Evolutionary conservation across 768 basidiomycete genomes (phyloP), one percentile per base, ranked within the genome.

Genomic region (Fomitopsis serialis): DNA sequence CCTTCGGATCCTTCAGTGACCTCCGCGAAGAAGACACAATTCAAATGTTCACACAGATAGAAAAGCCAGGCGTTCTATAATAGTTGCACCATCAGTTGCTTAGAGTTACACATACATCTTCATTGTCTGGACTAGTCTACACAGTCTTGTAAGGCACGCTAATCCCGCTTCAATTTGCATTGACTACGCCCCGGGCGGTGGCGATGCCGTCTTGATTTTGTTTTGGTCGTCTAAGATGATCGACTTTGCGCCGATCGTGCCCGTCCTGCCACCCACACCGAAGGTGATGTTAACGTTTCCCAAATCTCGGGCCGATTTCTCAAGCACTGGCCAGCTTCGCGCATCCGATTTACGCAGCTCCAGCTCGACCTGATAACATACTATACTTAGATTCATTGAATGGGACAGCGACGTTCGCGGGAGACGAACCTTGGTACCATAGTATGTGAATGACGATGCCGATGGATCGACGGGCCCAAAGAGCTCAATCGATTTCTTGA

Each of bases 241-340:
- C 54, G 90, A 81, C 71, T 94, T 97, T 21, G 82, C 86, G 15
- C 96, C 96, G 42, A 94, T 80, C 1, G 93, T 96, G 21, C 97
- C 96, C 15, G 92, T 96, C 55, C 91, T 77, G 1, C 96, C 97
- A 12, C 84, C 82, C 2, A 97, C 96, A 12, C 93, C 93, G 63
- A 99, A 99, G 0, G 96, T 97, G 46, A 97, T 63, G 61, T 72
- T 85, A 58, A 92, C 82, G 54, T 83, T 81, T 43, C 81, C 83
- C 17, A 68, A 61, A 54, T 85, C 80, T 46, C 75, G 78, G 27
- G 78, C 76, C 13, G 90, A 84, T 66, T 87, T 87, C 69, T 96
- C 90, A 10, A 98, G 78, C 36, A 96, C 69, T 0, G 85, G 83
- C 97, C 97, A 99, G 58, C 87, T 89, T 49, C 90, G 78, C 17